Evolutionary conservation across 2,329 filamentous ascomycete species (phyloP).

Genomic region (Claviceps humidiphila): DNA sequence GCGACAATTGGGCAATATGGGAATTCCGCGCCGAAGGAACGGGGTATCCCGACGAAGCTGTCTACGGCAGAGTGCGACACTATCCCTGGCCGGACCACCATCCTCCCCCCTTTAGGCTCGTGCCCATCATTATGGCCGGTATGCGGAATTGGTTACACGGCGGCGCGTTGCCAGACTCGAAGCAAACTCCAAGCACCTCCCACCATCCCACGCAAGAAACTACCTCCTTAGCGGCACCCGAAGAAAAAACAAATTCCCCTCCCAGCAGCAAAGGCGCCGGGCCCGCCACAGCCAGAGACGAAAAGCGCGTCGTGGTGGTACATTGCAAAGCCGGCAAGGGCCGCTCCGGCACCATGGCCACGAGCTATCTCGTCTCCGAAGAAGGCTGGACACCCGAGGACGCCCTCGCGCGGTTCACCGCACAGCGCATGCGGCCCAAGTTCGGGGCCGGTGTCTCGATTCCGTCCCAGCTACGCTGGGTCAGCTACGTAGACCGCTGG

Average conservation of each 20-base stretch:
- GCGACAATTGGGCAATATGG: slow-evolving; percentile 83
- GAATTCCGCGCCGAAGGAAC: slow-evolving; percentile 96
- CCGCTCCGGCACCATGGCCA: slow-evolving; percentile 74
- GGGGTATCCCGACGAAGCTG: slow-evolving; percentile 82
- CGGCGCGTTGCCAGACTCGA: slow-evolving; percentile 23
- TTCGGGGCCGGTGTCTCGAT: slow-evolving; percentile 89
- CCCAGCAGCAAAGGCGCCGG: not conserved
- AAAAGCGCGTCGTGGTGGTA: slow-evolving; percentile 64
- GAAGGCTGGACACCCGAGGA: slow-evolving; percentile 47
- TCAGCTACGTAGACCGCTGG: slow-evolving; percentile 84
- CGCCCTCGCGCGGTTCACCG: slow-evolving; percentile 50
- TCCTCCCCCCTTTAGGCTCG: slow-evolving; percentile 79
- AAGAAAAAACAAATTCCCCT: slow-evolving; percentile 13
- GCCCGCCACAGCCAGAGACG: slow-evolving; percentile 14
- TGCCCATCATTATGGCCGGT: slow-evolving; percentile 78
- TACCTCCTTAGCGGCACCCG: slow-evolving; percentile 8
- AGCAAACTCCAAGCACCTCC: not conserved
- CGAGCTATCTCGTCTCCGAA: slow-evolving; percentile 81
- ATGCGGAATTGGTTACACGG: slow-evolving; percentile 80
- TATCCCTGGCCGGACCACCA: slow-evolving; percentile 97
- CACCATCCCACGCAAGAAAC: not conserved
- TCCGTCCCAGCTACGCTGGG: slow-evolving; percentile 77
- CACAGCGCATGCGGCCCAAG: slow-evolving; percentile 73
- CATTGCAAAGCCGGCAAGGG: slow-evolving; percentile 98
- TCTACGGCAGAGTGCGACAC: slow-evolving; percentile 74